Evolutionary conservation across 179 eudicot species (phyloP), one percentile per base, ranked within the genome.

Genomic region (Camellia oleifera): DNA sequence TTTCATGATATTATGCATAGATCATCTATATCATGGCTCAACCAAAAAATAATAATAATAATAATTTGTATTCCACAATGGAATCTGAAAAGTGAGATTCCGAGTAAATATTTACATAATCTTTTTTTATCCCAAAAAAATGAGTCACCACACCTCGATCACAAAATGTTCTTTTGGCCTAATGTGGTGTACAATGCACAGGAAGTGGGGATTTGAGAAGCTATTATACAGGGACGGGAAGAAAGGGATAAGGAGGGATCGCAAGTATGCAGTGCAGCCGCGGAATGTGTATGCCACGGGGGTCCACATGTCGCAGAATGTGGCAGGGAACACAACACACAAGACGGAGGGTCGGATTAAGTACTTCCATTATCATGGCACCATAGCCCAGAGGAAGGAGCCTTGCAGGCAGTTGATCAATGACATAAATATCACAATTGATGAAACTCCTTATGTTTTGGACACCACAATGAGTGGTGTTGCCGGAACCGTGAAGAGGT

Each of bases 191-290:
- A 48, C 7, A 48, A 57, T 56, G 18, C 68, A 78, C 85, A 93
- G 97, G 81, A 88, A 89, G 77, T 93, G 97, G 97, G 97, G 92
- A 48, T 82, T 93, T 40, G 97, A 93, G 84, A 93, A 93, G 85
- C 84, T 93, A 26, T 91, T 93, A 42, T 93, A 88, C 82, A 82
- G 77, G n/a, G 91, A 93, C 50, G 84, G 81, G 72, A 91, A 87
- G 79, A 84, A 80, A 80, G 92, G 88, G 0, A 76, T 86, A 44
- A 84, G 95, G 40, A 87, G 93, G 82, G 95, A 91, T 68, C 81
- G 93, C 1, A 93, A 93, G 77, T 93, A 93, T 45, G 95, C 93
- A 0, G 79, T 91, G 65, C 97, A 90, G 42, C 95, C 97, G 8
- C 82, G 88, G 0, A 82, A 90, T 17, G 93, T 90, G 56, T 85